phyloP scores from a whole-genome alignment of 2,329 filamentous ascomycete genomes.

The Colletotrichum camelliae region DNA sequence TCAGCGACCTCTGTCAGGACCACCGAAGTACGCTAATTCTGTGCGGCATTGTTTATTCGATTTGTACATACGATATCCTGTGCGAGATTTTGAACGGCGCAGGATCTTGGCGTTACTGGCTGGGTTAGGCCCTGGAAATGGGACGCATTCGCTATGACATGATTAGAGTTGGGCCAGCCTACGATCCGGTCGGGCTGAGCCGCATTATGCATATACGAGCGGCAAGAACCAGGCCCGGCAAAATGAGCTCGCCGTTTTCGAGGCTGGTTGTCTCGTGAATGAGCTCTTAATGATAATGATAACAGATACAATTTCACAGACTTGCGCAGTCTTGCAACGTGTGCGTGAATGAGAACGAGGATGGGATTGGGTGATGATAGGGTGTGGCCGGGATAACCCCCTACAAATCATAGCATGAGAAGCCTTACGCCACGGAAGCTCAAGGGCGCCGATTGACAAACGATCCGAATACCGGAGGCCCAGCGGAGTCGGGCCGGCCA shows the following conservation, averaged over 20 bases:
- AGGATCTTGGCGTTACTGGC: slow-evolving; percentile 6
- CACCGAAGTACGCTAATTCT: slow-evolving; percentile 20
- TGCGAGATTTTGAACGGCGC: background rate
- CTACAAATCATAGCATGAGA: background rate
- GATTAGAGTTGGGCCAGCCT: background rate
- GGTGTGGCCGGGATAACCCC: background rate
- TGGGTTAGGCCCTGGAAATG: background rate
- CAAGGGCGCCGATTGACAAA: background rate
- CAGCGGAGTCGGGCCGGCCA: background rate
- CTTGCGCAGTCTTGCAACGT: background rate
- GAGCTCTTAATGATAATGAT: slow-evolving; percentile 23
- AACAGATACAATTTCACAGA: background rate
- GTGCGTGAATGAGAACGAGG: background rate
- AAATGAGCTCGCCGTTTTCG: background rate
- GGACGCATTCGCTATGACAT: slow-evolving; percentile 19
- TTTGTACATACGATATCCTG: background rate
- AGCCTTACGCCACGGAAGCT: background rate
- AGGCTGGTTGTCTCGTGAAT: background rate
- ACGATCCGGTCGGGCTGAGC: background rate
- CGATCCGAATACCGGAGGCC: slow-evolving; percentile 1
- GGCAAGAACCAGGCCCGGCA: background rate
- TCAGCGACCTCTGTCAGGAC: slow-evolving; percentile 31
- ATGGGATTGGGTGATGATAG: background rate
- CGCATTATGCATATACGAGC: slow-evolving; percentile 14
- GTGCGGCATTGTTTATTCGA: background rate